phyloP scores from a whole-genome alignment of 192 early-diverging fungal species.

The Geranomyces variabilis region DNA sequence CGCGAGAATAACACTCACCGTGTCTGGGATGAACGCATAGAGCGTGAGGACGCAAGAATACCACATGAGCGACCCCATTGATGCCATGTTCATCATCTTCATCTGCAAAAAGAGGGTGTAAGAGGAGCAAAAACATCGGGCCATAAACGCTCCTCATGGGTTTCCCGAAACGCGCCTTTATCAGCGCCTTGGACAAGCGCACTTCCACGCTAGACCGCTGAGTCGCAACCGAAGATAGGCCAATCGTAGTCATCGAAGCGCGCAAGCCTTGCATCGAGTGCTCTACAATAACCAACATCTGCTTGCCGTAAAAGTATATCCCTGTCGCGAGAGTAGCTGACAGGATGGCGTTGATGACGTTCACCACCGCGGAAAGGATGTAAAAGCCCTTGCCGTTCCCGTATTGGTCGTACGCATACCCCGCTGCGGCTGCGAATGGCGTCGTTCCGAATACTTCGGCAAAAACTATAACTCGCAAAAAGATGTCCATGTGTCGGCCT shows the following conservation, averaged over 20 bases:
- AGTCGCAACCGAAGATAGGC: neutral
- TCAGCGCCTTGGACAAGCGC: neutral
- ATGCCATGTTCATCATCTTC: neutral
- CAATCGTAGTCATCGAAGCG: neutral
- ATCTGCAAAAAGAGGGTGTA: neutral
- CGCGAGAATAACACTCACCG: neutral
- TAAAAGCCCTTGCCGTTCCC: neutral
- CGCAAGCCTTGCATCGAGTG: neutral
- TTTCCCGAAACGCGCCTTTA: neutral
- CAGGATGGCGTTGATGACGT: neutral
- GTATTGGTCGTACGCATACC: neutral
- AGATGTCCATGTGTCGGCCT: neutral
- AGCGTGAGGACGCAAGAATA: neutral
- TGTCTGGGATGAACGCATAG: neutral
- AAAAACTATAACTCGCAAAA: neutral
- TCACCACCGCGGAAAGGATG: neutral
- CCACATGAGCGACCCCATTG: neutral
- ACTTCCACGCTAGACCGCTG: neutral
- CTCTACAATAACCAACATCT: neutral
- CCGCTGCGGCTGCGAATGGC: neutral
- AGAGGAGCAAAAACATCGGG: neutral
- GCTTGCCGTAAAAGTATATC: neutral
- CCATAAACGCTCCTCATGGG: neutral
- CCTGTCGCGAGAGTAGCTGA: neutral
- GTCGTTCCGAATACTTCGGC: neutral